phyloP scores from a whole-genome alignment of 2,329 filamentous ascomycete genomes.

The Biscogniauxia mediterranea region DNA sequence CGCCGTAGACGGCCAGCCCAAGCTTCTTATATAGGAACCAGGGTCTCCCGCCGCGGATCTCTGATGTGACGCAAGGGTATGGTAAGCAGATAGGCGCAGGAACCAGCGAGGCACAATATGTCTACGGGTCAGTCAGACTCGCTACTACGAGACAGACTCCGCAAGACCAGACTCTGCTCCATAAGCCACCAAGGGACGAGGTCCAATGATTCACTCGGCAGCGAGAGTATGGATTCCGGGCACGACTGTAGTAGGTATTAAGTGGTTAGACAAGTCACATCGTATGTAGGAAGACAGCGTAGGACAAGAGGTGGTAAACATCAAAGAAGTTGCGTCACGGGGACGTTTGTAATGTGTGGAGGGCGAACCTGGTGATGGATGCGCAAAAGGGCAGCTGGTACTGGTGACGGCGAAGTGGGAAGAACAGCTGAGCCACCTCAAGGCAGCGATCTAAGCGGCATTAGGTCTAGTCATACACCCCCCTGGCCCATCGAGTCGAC shows the following conservation, averaged over 20 bases:
- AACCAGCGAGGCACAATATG: neutral
- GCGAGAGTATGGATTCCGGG: slow-evolving; percentile 14
- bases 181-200: slow-evolving; percentile 25
- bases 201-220: slow-evolving; percentile 23
- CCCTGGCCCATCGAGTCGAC: slow-evolving; percentile 3
- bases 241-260: slow-evolving; percentile 12
- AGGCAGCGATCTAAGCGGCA: slow-evolving; percentile 20
- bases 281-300: slow-evolving; percentile 18
- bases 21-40: slow-evolving; percentile 15
- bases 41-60: slow-evolving; percentile 1
- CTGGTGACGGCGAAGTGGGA: neutral
- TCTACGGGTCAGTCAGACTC: slow-evolving; percentile 15
- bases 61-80: neutral
- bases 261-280: slow-evolving; percentile 27
- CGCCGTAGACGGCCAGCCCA: neutral
- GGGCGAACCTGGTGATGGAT: slow-evolving; percentile 11
- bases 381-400: slow-evolving; percentile 2
- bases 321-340: slow-evolving; percentile 25
- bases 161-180: slow-evolving; percentile 15
- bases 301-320: slow-evolving; percentile 12
- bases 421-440: slow-evolving; percentile 22
- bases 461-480: slow-evolving; percentile 17
- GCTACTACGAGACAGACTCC: slow-evolving; percentile 11
- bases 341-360: slow-evolving; percentile 10
- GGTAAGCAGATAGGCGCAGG: neutral